Base-by-base conservation (phyloP, 2,329 filamentous ascomycete species). In the Phaeosphaeriaceae sp. region DNA sequence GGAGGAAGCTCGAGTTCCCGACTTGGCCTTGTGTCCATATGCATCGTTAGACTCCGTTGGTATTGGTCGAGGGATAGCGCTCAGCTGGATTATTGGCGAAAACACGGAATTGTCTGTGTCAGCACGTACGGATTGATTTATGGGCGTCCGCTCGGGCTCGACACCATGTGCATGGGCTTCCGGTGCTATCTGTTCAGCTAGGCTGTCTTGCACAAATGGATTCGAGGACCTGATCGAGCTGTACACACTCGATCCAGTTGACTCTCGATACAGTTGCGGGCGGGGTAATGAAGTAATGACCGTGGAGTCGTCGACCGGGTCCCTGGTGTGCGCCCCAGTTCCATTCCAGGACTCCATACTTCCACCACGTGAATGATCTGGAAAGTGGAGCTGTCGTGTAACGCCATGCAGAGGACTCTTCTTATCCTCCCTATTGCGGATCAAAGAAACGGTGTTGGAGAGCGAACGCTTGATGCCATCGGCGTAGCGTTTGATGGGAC, bases 351-450 rank as follows among this genome's bases (percentile, higher is more conserved):
- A 45, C 42, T 45, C 42, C 42, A 21, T 15, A 4, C 21, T 45
- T 2, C 19, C 19, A 11, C 19, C 19, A 17, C 19, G 42, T 22
- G 42, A 21, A 20, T 19, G 48, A n/a, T 60, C 60, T 27, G 57
- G 53, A 24, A 68, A 48, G 5, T 61, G 31, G 7, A 67, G 27
- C 6, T 62, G 62, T 41, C 63, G 63, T 7, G 67, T 71, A 1
- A 69, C 61, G 41, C 68, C 67, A 25, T 72, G 63, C 1, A 64
- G 48, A 19, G 69, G 63, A 46, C 58, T 70, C 56, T 67, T 71
- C 54, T 67, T 71, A 2, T 61, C 61, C 36, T 65, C 58, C 51
- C 58, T 49, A 31, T 61, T 60, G 2, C 48, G 27, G 24, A 51
- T 58, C 13, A 54, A 58, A 15, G 57, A 42, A 5, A 61, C 36